Percentiles rank a stretch among this genome's conserved stretches.
Conservation (phyloP, 768 basidiomycete genomes). For the Grammothele lineata region DNA sequence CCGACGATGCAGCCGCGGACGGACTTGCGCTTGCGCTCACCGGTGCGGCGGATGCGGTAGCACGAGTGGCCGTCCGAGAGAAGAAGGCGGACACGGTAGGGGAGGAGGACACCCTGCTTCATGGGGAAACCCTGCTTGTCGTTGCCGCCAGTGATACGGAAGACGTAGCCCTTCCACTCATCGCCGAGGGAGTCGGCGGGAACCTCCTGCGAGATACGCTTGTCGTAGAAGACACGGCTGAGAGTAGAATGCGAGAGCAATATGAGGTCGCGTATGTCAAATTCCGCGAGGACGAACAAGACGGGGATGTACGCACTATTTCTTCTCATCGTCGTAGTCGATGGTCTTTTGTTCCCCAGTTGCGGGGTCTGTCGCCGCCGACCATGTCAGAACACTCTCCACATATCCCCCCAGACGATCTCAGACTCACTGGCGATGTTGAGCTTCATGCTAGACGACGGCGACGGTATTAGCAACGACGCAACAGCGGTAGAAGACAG, state of each 20-base stretch:
- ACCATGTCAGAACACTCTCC: slow-evolving; percentile 4
- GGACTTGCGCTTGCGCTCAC: slow-evolving; percentile 98
- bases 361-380: slow-evolving; percentile 67
- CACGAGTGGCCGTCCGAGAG: slow-evolving; percentile 97
- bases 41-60: slow-evolving; percentile 87
- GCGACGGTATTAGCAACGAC: slow-evolving; percentile 21
- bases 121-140: slow-evolving; percentile 99
- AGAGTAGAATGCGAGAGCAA: not conserved
- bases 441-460: slow-evolving; percentile 76
- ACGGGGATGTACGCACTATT: slow-evolving; percentile 49
- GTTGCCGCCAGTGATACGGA: slow-evolving; percentile 97
- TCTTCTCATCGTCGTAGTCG: slow-evolving; percentile 90
- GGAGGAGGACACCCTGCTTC: slow-evolving; percentile 98
- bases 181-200: slow-evolving; percentile 87
- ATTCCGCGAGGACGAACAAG: not conserved
- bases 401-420: not conserved
- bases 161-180: slow-evolving; percentile 95
- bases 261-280: too few relatives aligned
- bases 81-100: slow-evolving; percentile 89
- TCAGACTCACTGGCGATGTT: slow-evolving; percentile 86
- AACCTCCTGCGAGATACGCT: slow-evolving; percentile 95
- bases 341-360: slow-evolving; percentile 96
- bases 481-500: slow-evolving; percentile 21
- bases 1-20: slow-evolving; percentile 98
- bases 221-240: slow-evolving; percentile 96